Base-by-base conservation (phyloP, 2,329 filamentous ascomycete species). In the Verticillium albo-atrum region DNA sequence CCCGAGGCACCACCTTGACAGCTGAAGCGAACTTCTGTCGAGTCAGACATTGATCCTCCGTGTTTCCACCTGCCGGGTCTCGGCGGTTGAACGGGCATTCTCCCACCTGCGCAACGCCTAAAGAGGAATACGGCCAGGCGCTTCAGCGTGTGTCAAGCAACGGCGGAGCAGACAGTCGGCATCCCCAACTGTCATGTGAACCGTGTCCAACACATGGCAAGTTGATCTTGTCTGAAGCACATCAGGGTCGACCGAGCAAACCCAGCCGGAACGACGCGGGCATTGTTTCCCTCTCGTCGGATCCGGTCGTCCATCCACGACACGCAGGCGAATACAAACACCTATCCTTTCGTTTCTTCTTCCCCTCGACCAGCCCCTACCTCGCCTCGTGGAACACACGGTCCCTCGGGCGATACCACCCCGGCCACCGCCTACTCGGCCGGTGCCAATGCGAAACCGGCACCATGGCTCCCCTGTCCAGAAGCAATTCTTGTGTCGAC, bases 401-500 rank as follows among this genome's bases (percentile, higher is more conserved):
- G 42, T 23, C 42, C n/a, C 42, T 26, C 42, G 42, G 42, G 42
- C 42, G 7, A 23, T 10, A 50, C 42, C 42, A 50, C 42, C 42
- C 42, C 42, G 42, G 42, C 42, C n/a, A 50, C 42, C 42, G 42
- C 42, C 42, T 23, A 23, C 42, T 50, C 42, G 42, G 42, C 42
- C 42, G 20, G 42, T 50, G 20, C 7, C 42, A 50, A 50, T 25
- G 42, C 42, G 42, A 50, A 50, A 50, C 42, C 51, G 14, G 51
- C 67, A 62, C 63, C 60, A 79, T 79, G 77, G 72, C 77, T 58
- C 67, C 70, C 54, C 71, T 83, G 57, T 70, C 74, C 50, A 75
- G 79, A 64, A 74, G 72, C 55, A 76, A 77, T 60, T 84, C 82
- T 51, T 80, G 77, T 67, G 78, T 79, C 60, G 89, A 93, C 71